A percentile compares a stretch with the other conserved stretches of the same genome.
Evolutionary conservation across 2,329 filamentous ascomycete species (phyloP).

Genomic region (Trichoderma semiorbis): DNA sequence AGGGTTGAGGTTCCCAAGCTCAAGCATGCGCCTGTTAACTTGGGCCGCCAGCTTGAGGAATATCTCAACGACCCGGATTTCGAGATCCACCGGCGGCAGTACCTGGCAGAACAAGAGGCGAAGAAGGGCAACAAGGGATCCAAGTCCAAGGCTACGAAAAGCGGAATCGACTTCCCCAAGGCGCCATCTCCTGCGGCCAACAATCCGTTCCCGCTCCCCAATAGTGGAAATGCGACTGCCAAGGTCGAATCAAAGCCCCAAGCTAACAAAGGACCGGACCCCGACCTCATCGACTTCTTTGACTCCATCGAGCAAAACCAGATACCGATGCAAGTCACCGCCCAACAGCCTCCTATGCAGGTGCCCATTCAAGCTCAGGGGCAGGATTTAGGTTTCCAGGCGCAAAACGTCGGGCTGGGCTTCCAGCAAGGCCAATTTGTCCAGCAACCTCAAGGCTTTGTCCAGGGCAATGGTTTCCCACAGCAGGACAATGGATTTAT

Average conservation of each 20-base stretch:
- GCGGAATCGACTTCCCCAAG: constrained; percentile 37
- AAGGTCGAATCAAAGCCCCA: constrained; percentile 42
- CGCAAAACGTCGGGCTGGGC: constrained; percentile 36
- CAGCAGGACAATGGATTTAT: constrained; percentile 28
- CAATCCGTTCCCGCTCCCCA: constrained; percentile 42
- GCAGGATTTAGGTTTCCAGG: constrained; percentile 34
- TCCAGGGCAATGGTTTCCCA: constrained; percentile 33
- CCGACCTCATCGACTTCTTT: constrained; percentile 91
- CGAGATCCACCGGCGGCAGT: constrained; percentile 87
- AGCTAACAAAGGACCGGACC: constrained; percentile 60
- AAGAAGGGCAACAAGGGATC: constrained; percentile 46
- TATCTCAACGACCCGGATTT: constrained; percentile 95
- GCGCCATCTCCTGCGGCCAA: constrained; percentile 37
- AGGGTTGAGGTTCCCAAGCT: constrained; percentile 92
- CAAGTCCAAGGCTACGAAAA: constrained; percentile 35
- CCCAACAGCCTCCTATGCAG: constrained; percentile 30
- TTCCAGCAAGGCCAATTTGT: constrained; percentile 27
- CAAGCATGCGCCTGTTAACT: constrained; percentile 91
- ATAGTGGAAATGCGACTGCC: constrained; percentile 23
- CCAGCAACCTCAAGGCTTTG: constrained; percentile 28
- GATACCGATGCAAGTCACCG: constrained; percentile 58
- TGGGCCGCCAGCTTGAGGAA: constrained; percentile 86
- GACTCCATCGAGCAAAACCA: constrained; percentile 90
- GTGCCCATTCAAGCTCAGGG: constrained; percentile 31
- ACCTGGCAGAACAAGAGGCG: constrained; percentile 80